These are phyloP conservation scores for Citrus maxima DNA, from an alignment of 345 rosid species.

Conservation along the genomic window DNA sequence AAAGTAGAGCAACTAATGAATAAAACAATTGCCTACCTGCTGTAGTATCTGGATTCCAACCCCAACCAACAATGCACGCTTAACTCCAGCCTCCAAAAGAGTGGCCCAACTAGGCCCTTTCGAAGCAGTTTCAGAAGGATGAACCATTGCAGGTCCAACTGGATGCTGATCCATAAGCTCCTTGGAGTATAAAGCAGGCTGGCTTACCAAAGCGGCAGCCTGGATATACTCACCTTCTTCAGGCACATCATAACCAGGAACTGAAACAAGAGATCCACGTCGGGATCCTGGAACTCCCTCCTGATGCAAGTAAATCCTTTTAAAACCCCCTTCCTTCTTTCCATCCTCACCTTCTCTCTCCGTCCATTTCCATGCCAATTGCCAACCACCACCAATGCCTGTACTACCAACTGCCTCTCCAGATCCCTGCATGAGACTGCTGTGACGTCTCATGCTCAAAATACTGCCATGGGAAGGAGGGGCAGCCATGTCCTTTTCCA, in stretches of 20 bases:
- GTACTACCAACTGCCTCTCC: constrained; percentile 60
- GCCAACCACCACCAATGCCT: constrained; percentile 99
- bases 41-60: constrained; percentile 91
- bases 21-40: constrained; percentile 50
- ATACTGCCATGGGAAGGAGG: constrained; percentile 60
- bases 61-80: constrained; percentile 83
- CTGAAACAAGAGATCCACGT: constrained; percentile 74
- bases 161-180: constrained; percentile 45
- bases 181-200: constrained; percentile 70
- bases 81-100: constrained; percentile 85
- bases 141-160: constrained; percentile 75
- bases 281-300: constrained; percentile 71
- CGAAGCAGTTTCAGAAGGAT: constrained; percentile 50
- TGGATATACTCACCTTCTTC: constrained; percentile 68
- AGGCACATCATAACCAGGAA: constrained; percentile 50
- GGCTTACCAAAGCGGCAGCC: constrained; percentile 90
- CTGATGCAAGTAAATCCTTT: constrained; percentile 79
- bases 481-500: constrained; percentile 70
- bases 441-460: constrained; percentile 59
- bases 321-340: constrained; percentile 74
- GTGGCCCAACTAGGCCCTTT: constrained; percentile 74
- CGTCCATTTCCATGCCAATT: constrained; percentile 86
- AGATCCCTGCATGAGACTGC: constrained; percentile 63
- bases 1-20: neutral
- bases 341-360: constrained; percentile 68